Evolutionary conservation across 2,329 filamentous ascomycete genomes (phyloP).

Genomic region (Fusarium fracticaudum): DNA sequence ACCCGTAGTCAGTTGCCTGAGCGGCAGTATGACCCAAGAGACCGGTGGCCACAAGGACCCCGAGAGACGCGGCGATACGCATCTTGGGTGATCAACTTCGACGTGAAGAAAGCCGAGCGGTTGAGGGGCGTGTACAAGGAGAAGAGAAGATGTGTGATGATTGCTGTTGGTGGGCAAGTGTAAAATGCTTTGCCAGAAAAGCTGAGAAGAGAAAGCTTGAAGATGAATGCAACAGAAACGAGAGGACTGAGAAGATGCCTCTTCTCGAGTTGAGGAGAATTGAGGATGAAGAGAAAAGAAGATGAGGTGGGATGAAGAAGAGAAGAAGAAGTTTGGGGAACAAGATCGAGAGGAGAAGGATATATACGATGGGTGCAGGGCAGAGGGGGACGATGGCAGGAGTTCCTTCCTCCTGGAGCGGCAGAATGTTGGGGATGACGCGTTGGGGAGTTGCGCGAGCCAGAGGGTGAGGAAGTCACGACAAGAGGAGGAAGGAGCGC

Average conservation of each 20-base stretch:
- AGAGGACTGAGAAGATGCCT: constrained; percentile 22
- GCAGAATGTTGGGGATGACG: constrained; percentile 31
- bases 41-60: constrained; percentile 49
- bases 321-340: constrained; percentile 13
- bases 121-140: background rate
- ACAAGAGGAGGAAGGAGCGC: constrained; percentile 20
- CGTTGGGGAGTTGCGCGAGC: constrained; percentile 7
- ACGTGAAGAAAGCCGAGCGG: background rate
- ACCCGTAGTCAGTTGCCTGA: constrained; percentile 49
- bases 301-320: constrained; percentile 15
- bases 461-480: constrained; percentile 16
- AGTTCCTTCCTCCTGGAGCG: constrained; percentile 32
- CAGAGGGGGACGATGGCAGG: constrained; percentile 9
- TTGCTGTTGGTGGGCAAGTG: background rate
- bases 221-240: constrained; percentile 25
- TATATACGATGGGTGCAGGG: constrained; percentile 3
- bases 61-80: constrained; percentile 50
- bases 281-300: constrained; percentile 29
- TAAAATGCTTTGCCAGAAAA: constrained; percentile 19
- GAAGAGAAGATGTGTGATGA: background rate
- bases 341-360: constrained; percentile 2
- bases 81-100: constrained; percentile 45
- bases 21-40: constrained; percentile 46
- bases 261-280: constrained; percentile 18
- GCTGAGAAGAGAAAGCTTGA: constrained; percentile 12